Base-by-base conservation (phyloP, 139 green algal genomes). In the Coelastrella sp. region DNA sequence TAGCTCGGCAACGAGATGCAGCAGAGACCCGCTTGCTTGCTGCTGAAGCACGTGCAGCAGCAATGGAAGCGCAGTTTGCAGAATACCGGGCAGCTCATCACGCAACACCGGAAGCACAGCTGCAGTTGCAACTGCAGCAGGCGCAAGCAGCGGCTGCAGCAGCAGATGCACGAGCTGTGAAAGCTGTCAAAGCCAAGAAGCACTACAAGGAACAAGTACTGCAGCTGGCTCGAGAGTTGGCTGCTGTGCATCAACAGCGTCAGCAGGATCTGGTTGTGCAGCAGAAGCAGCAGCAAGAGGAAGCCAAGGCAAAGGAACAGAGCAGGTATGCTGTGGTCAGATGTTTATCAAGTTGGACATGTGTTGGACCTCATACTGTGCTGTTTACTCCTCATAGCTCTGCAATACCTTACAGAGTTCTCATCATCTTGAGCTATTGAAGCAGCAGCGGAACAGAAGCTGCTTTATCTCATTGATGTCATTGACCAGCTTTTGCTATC, bases 131-230 rank as follows among this genome's bases (percentile, higher is more conserved):
- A 84, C 76, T 94, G 40, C 59, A 84, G 11, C 82, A 89, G 83
- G 79, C 87, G 19, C 59, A 82, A 21, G 76, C 83, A 25, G 79
- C 81, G 37, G 68, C 83, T 9, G 85, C 89, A 71, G 74, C 81
- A 13, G 69, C 76, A 0, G 87, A 88, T 11, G 63, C 48, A 3
- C 64, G 87, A 21, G 89, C 88, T 9, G 30, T 41, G 4, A 88
- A 85, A n/a, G 86, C 85, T 11, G 82, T 88, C 35, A 77, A 72
- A 51, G 59, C 45, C 45, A 88, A 85, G 64, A 76, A 66, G 45
- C 75, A 86, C 2, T 94, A 92, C 87, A 93, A 93, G 68, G 74
- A 87, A 35, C 91, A 94, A 80, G 69, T 87, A 7, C 34, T 83
- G 43, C 83, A 84, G 62, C 79, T 91, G 64, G 88, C 88, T 4